Base-by-base conservation (phyloP, 306 rosid species). In the Abrus pulchellus region DNA sequence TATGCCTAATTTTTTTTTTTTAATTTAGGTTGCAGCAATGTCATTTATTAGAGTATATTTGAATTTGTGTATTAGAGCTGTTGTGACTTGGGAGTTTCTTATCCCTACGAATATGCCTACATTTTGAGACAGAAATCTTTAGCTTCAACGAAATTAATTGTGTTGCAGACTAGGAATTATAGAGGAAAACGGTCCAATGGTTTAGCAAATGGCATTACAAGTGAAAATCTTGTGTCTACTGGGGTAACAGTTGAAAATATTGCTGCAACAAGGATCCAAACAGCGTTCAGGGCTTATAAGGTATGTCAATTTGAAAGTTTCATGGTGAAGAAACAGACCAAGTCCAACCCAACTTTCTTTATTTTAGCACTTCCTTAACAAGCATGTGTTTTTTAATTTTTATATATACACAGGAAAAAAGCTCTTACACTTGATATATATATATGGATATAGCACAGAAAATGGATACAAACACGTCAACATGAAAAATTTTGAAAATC, bases 201-300 rank as follows among this genome's bases (percentile, higher is more conserved):
- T 20, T 74, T 55, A 57, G 72, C 64, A 75, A 87, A 78, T 68
- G 83, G 79, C 29, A 41, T 49, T 47, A 56, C 69, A 40, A 72
- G 52, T 48, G 81, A 70, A 57, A 82, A 53, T 55, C 68, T 64
- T 66, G 88, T 83, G 36, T 85, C 84, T 36, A 77, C 73, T 69
- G 79, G 80, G 69, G 73, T 85, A 80, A 83, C 92, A 72, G 60
- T 85, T 80, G 97, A 89, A 84, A 87, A 80, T 28, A 76, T 83
- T 32, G 94, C 97, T 32, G 97, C 97, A 74, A 90, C 76, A 62
- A 84, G 86, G 76, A 93, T 93, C 66, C 97, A 93, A 60, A 88
- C 92, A 6, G 93, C 90, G 70, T 88, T 88, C 78, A 94, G 97
- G 3, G 97, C 91, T 55, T 85, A 85, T 76, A 55, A 74, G 86